Base-by-base conservation (phyloP, 108 stramenopile genomes). In the Nitzschia sp. region DNA sequence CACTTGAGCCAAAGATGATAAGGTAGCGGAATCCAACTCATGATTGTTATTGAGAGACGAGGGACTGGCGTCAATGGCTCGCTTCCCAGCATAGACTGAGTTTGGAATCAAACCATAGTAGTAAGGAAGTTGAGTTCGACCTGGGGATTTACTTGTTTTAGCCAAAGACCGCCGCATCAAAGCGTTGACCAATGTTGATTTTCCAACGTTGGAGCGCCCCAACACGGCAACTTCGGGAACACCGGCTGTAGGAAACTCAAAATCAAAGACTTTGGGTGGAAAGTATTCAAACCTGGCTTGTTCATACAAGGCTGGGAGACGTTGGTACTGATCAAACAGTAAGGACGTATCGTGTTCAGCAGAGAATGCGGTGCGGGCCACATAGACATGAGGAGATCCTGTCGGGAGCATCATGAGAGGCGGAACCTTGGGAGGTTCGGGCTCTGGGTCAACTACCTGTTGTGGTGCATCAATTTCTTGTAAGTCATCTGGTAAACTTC, bases 121-220 rank as follows among this genome's bases (percentile, higher is more conserved):
- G 73, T 96, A 90, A 24, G 94, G 81, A 7, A 82, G 83, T 64
- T 93, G 93, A n/a, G 97, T 98, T 69, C 94, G 71, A 15, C 97
- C 97, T 26, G 97, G 93, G 9, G 64, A 53, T 76, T 97, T 96
- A 19, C 81, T 82, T 10, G 87, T 83, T 6, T 77, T 54, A n/a
- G 92, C 95, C 67, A 96, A 70, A 54, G 83, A 70, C 64, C 67
- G 67, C 7, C 85, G 82, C 63, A 79, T 79, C 14, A 96, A 42
- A 44, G 88, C 84, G 72, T 95, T 96, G 59, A 98, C 77, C 11
- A 98, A 66, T 25, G 84, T 86, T 10, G 88, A 90, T 78, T 97
- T 98, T 11, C 97, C 97, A 19, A 95, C 95, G 68, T 98, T 98
- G 63, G 86, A 88, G 44, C 96, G 69, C n/a, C 97, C 97, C 21